phyloP scores from a whole-genome alignment of 1,284 basidiomycete species.

The Mycena citricolor region DNA sequence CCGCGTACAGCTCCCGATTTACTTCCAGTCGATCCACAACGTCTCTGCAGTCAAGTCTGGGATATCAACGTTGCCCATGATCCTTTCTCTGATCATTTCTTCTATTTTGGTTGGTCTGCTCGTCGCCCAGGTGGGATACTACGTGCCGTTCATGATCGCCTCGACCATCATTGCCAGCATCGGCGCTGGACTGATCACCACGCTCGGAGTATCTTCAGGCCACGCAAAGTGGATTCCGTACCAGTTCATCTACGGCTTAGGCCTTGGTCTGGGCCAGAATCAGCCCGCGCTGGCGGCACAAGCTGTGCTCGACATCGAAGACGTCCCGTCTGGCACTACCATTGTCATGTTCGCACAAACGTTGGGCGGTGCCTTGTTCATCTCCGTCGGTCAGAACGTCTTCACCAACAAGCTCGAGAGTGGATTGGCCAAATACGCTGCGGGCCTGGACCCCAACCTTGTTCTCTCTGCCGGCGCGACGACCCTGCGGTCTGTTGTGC shows the following conservation, averaged over 20 bases:
- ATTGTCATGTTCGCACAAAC: slow-evolving; percentile 8
- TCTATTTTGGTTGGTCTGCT: not conserved
- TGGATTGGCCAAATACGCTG: not conserved
- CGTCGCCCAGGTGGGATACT: slow-evolving; percentile 1
- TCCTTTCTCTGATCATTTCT: slow-evolving; percentile 3
- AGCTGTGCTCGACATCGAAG: slow-evolving; percentile 3
- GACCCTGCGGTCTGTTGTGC: slow-evolving; percentile 1
- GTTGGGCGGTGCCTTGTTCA: slow-evolving; percentile 3
- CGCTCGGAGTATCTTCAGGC: not conserved
- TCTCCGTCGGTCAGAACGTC: slow-evolving; percentile 7
- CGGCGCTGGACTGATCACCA: slow-evolving; percentile 4
- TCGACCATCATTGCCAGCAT: slow-evolving; percentile 1
- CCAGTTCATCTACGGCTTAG: slow-evolving; percentile 12
- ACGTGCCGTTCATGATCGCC: slow-evolving; percentile 8
- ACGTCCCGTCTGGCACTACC: not conserved
- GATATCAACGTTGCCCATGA: slow-evolving; percentile 2
- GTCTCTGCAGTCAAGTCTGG: slow-evolving; percentile 4
- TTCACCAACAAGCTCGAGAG: slow-evolving; percentile 10
- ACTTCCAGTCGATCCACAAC: slow-evolving; percentile 10
- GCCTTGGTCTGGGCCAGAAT: slow-evolving; percentile 17
- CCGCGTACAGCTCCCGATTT: slow-evolving; percentile 1
- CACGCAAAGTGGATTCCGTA: slow-evolving; percentile 8
- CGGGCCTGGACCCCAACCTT: not conserved
- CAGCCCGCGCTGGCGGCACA: slow-evolving; percentile 5
- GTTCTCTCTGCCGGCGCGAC: slow-evolving; percentile 5